Conservation (phyloP, 2,329 filamentous ascomycete genomes). For the Gyromitra esculenta region DNA sequence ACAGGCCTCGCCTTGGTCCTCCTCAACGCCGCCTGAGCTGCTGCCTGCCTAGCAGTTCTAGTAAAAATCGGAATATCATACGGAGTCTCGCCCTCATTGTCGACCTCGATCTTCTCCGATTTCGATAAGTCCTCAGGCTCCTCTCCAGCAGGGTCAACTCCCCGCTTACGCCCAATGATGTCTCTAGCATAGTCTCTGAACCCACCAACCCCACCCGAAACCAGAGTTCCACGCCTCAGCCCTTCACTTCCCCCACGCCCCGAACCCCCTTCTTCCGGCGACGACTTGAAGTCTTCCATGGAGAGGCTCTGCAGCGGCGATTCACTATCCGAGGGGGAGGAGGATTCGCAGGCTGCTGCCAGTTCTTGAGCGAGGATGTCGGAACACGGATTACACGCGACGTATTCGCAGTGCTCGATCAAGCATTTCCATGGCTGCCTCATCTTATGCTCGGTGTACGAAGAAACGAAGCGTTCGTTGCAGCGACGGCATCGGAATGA, state of each 20-base stretch:
- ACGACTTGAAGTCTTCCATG: background rate
- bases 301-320: background rate
- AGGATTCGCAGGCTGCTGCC: background rate
- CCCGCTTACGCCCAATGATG: background rate
- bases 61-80: constrained; percentile 33
- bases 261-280: background rate
- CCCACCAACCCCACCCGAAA: background rate
- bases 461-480: constrained; percentile 33
- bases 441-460: constrained; percentile 6
- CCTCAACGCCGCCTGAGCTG: constrained; percentile 33
- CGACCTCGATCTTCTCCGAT: constrained; percentile 15
- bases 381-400: constrained; percentile 45
- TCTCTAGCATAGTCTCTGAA: background rate
- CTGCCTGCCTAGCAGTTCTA: constrained; percentile 41
- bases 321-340: background rate
- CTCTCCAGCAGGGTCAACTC: background rate
- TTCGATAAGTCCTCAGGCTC: background rate
- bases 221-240: background rate
- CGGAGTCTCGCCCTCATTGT: constrained; percentile 22
- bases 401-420: constrained; percentile 48
- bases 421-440: constrained; percentile 49
- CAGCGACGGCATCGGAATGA: constrained; percentile 48
- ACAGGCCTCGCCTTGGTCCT: constrained; percentile 18
- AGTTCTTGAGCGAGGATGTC: constrained; percentile 33
- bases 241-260: background rate